phyloP scores from a whole-genome alignment of 805 yeast species.

The Saccharomycopsis fibuligera region DNA sequence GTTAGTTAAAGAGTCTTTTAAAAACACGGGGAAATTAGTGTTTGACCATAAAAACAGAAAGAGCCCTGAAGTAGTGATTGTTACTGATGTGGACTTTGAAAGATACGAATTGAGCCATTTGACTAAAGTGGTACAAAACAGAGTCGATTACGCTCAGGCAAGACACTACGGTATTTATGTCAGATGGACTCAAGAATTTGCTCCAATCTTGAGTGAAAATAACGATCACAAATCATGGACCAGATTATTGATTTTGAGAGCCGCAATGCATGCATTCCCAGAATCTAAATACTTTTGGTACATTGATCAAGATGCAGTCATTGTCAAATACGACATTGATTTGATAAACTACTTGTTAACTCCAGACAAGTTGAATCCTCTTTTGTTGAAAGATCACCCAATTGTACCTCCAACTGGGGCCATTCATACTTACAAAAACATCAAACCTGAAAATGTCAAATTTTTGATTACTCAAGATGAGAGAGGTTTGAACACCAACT shows the following conservation, averaged over 20 bases:
- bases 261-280: slow-evolving; percentile 93
- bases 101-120: slow-evolving; percentile 53
- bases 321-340: slow-evolving; percentile 64
- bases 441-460: slow-evolving; percentile 47
- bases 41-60: slow-evolving; percentile 32
- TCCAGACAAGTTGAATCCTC: slow-evolving; percentile 53
- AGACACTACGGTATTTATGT: slow-evolving; percentile 80
- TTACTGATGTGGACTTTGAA: slow-evolving; percentile 73
- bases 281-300: slow-evolving; percentile 88
- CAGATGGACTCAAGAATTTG: slow-evolving; percentile 80
- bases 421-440: slow-evolving; percentile 60
- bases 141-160: slow-evolving; percentile 80
- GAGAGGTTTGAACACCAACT: slow-evolving; percentile 54
- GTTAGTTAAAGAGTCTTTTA: slow-evolving; percentile 49
- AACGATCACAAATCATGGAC: slow-evolving; percentile 53
- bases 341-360: slow-evolving; percentile 53
- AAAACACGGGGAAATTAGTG: slow-evolving; percentile 58
- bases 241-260: slow-evolving; percentile 57
- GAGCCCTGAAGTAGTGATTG: slow-evolving; percentile 64
- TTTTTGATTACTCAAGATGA: slow-evolving; percentile 67
- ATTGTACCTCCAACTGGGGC: slow-evolving; percentile 63
- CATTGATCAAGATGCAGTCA: slow-evolving; percentile 68
- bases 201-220: slow-evolving; percentile 48
- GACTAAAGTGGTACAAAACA: slow-evolving; percentile 69
- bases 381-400: slow-evolving; percentile 65